Base-by-base conservation (phyloP, 345 rosid genomes). In the Garcia nutans region DNA sequence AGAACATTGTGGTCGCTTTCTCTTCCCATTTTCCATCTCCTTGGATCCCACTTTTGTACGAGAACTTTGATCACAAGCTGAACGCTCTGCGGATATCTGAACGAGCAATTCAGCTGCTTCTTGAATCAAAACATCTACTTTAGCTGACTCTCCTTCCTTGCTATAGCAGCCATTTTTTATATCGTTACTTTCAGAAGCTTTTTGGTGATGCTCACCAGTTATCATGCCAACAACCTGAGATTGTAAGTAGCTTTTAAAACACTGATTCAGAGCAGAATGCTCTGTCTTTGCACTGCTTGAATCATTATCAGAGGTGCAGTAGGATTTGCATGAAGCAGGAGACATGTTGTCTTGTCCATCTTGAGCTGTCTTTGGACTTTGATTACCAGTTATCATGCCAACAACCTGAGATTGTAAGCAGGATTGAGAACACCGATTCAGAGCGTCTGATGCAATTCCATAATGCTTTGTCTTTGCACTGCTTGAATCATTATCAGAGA, bases 101-200 rank as follows among this genome's bases (percentile, higher is more conserved):
- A 92, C 63, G 60, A 92, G 89, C 57, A 88, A 85, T 75, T 89
- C 88, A 10, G 96, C 97, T 49, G 96, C 97, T 59, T 68, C 72
- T 77, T 82, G 86, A 72, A 83, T 82, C 75, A 76, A 31, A 50
- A 9, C 37, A 80, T 84, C 83, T 15, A 65, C 75, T 75, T 79
- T 84, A 59, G 76, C 64, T 17, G 80, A 77, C 62, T 84, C 84
- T 77, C 74, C 85, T 33, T 62, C 64, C 67, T 73, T 54, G 23
- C 47, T 42, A 47, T 42, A 28, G 80, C 73, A 69, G 33, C 72
- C 69, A 10, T 37, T 42, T 61, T 74, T 65, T 10, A 22, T 17
- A 56, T 76, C 80, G 61, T 37, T 70, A 37, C 84, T 65, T 28
- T 45, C 74, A 10, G 69, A 63, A 71, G 71, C 74, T 76, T 75